phyloP scores from a whole-genome alignment of 768 basidiomycete species.

The Phanerochaete sordida region DNA sequence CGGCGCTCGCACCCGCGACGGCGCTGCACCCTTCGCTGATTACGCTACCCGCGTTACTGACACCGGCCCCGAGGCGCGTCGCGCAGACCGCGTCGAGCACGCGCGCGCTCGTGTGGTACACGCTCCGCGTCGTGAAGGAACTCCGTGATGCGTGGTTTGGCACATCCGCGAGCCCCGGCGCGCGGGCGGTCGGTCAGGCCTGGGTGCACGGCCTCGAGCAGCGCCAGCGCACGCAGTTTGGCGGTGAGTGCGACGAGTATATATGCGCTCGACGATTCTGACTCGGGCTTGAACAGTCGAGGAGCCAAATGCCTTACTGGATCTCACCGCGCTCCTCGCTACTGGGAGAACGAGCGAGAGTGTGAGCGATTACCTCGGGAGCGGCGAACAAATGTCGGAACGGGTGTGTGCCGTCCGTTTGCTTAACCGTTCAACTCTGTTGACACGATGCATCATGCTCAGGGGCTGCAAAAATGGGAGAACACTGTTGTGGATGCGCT shows the following conservation, averaged over 20 bases:
- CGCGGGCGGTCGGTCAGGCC: conserved; percentile 66
- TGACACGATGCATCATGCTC: conserved; percentile 9
- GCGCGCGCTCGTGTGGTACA: conserved; percentile 71
- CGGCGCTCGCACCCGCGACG: neutral
- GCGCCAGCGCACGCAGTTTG: conserved; percentile 63
- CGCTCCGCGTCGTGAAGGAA: conserved; percentile 65
- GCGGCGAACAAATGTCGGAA: conserved; percentile 78
- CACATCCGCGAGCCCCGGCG: conserved; percentile 59
- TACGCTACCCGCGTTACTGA: neutral
- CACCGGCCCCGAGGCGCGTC: conserved; percentile 48
- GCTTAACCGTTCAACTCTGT: neutral
- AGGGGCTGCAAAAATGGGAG: conserved; percentile 87
- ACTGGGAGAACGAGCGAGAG: conserved; percentile 73
- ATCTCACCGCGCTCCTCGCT: conserved; percentile 65
- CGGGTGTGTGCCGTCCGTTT: conserved; percentile 43
- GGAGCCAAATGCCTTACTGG: conserved; percentile 60
- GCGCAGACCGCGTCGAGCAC: conserved; percentile 30
- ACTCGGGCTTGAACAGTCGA: conserved; percentile 39
- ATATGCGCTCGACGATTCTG: conserved; percentile 6
- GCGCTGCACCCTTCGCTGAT: neutral
- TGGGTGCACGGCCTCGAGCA: conserved; percentile 67
- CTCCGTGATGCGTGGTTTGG: conserved; percentile 76
- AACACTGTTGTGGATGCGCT: conserved; percentile 66
- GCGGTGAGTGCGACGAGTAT: conserved; percentile 37
- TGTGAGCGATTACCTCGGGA: conserved; percentile 70